phyloP scores from a whole-genome alignment of 192 early-diverging fungal species.

The Geranomyces michiganensis region DNA sequence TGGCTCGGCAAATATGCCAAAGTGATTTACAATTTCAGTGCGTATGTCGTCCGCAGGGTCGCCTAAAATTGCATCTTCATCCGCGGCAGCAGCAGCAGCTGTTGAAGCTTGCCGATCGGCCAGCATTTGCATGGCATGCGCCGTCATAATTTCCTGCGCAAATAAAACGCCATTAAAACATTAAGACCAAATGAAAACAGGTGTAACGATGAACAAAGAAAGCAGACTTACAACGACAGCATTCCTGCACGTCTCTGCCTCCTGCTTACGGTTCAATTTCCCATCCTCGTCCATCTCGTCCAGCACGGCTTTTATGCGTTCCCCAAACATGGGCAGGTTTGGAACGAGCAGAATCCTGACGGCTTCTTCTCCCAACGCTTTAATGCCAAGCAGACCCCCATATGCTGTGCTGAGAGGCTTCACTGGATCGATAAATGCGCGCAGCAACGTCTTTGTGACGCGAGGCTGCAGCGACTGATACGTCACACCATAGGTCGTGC shows the following conservation, averaged over 20 bases:
- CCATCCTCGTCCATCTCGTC: slow-evolving; percentile 26
- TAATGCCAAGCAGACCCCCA: slow-evolving; percentile 83
- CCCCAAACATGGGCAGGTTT: slow-evolving; percentile 43
- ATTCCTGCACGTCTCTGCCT: background rate
- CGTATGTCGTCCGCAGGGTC: slow-evolving; percentile 4
- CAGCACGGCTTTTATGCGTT: slow-evolving; percentile 15
- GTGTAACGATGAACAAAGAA: background rate
- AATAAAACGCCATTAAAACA: background rate
- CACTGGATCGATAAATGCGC: slow-evolving; percentile 84
- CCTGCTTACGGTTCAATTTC: background rate
- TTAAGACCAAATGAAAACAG: background rate
- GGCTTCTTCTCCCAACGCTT: slow-evolving; percentile 76
- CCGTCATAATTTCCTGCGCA: slow-evolving; percentile 1
- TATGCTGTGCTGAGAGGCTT: slow-evolving; percentile 85
- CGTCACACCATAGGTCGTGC: slow-evolving; percentile 70
- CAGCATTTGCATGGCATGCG: background rate
- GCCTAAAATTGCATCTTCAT: background rate
- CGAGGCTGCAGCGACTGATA: slow-evolving; percentile 90
- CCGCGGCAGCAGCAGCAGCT: background rate
- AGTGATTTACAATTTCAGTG: background rate
- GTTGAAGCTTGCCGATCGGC: slow-evolving; percentile 7
- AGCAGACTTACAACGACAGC: background rate
- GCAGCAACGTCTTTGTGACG: slow-evolving; percentile 84
- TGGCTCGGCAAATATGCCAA: background rate
- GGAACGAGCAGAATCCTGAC: slow-evolving; percentile 64